Evolutionary conservation across 768 basidiomycete genomes (phyloP), one percentile per base, ranked within the genome.

Genomic region (Hortiboletus campestris): DNA sequence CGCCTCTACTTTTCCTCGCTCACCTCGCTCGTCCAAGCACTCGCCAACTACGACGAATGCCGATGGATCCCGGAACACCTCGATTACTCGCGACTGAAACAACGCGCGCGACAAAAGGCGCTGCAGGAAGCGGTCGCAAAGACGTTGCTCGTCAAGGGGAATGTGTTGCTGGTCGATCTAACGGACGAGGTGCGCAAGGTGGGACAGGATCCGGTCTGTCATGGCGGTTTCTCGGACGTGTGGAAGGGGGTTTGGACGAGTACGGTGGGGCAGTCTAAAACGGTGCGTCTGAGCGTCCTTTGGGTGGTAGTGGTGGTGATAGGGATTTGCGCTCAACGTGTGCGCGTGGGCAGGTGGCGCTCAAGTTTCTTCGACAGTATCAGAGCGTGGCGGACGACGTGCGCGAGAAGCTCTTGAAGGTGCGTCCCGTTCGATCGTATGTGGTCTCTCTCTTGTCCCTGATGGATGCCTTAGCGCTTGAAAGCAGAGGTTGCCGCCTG

Each of bases 211-310:
- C 75, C 83, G 0, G 76, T 81, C 35, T 79, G 73, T 28, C 76
- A 79, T 66, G 84, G 84, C 1, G 76, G 80, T 6, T 85, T 84
- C 53, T 77, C 82, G 31, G 84, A 84, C 63, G 81, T 85, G 6
- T 85, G 82, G 82, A 81, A 81, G 65, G 84, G 80, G 0, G 58
- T 65, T 6, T 84, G 82, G 83, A 75, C 72, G 57, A 81, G 80
- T 55, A 68, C 76, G n/a, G 16, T 73, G 73, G 63, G 79, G 72
- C 62, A 73, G 22, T 58, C 62, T 19, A 57, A 25, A 29, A 47
- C 47, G 59, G 72, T 73, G 41, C 19, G 8, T 28, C 6, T 19
- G 42, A 13, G 8, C 7, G n/a, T 38, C 20, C 11, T 31, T 12
- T 32, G 0, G 17, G 4, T 10, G n/a, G 29, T 11, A 0, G 1